These are phyloP conservation scores for Kwoniella sp. DNA, from an alignment of 768 basidiomycete species.

Conservation along the genomic window DNA sequence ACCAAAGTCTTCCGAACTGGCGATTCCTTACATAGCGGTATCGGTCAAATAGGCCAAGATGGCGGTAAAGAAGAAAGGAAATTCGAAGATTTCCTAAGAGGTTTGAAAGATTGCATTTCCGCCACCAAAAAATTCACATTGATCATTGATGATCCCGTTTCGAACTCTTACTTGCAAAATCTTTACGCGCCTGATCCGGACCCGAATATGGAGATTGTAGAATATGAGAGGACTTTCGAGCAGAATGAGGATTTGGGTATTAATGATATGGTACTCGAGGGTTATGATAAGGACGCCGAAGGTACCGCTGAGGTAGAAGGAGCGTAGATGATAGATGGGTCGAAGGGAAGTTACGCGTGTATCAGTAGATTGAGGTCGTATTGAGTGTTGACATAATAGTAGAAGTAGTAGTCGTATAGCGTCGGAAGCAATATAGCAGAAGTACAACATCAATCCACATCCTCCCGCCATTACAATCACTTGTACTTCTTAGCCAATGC, in stretches of 20 bases:
- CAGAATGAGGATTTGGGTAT: constrained; percentile 95
- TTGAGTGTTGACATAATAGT: neutral
- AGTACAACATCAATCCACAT: too few species aligned
- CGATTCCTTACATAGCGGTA: constrained; percentile 38
- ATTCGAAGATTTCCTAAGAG: constrained; percentile 74
- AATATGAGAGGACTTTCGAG: constrained; percentile 79
- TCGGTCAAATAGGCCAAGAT: constrained; percentile 51
- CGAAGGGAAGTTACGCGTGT: too few species aligned
- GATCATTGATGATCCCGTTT: constrained; percentile 90
- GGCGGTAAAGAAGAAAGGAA: constrained; percentile 58
- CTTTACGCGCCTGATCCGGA: constrained; percentile 96
- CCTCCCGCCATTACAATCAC: neutral
- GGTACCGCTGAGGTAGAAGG: constrained; percentile 13
- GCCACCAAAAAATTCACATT: constrained; percentile 82
- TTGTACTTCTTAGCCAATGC: constrained; percentile 16
- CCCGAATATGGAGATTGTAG: constrained; percentile 82
- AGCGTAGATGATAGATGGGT: neutral
- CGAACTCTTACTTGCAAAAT: constrained; percentile 94
- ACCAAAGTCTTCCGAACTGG: constrained; percentile 79
- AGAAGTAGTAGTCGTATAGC: neutral
- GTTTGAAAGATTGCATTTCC: constrained; percentile 64
- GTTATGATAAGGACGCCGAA: constrained; percentile 48
- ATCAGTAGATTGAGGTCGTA: neutral
- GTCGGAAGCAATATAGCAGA: too few species aligned
- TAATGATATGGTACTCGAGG: constrained; percentile 57